phyloP scores from a whole-genome alignment of 768 basidiomycete species.

The Leccinum ochraceum region DNA sequence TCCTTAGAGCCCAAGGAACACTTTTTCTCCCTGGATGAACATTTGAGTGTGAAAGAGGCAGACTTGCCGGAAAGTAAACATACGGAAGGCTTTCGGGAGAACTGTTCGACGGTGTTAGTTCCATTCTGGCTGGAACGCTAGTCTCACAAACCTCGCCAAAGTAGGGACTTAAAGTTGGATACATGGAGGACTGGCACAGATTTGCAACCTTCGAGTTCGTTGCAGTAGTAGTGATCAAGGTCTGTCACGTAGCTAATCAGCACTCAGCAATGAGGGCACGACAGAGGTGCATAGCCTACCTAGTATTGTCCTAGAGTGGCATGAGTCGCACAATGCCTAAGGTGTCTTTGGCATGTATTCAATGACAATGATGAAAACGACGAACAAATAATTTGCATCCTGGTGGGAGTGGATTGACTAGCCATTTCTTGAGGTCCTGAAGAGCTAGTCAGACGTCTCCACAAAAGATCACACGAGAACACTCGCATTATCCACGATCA shows the following conservation, averaged over 20 bases:
- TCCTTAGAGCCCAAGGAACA: background rate
- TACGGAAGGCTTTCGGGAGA: conserved; percentile 12
- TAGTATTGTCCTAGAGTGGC: conserved; percentile 33
- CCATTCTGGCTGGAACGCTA: background rate
- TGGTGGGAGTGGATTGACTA: conserved; percentile 28
- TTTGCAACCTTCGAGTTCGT: conserved; percentile 16
- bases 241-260: conserved; percentile 15
- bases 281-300: conserved; percentile 12
- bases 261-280: background rate
- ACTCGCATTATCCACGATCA: conserved; percentile 30
- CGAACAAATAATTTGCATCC: conserved; percentile 31
- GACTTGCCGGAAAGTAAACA: background rate
- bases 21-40: conserved; percentile 7
- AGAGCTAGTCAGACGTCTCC: conserved; percentile 13
- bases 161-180: background rate
- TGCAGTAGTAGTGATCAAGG: conserved; percentile 29
- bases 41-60: background rate
- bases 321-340: conserved; percentile 33
- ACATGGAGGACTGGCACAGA: background rate
- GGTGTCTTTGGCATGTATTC: background rate
- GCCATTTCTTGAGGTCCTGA: conserved; percentile 25
- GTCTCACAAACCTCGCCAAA: conserved; percentile 16
- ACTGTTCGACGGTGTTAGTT: conserved; percentile 6
- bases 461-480: no score
- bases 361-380: background rate